Conservation (phyloP, 352 stramenopile genomes). For the Globisporangium echinulatum region DNA sequence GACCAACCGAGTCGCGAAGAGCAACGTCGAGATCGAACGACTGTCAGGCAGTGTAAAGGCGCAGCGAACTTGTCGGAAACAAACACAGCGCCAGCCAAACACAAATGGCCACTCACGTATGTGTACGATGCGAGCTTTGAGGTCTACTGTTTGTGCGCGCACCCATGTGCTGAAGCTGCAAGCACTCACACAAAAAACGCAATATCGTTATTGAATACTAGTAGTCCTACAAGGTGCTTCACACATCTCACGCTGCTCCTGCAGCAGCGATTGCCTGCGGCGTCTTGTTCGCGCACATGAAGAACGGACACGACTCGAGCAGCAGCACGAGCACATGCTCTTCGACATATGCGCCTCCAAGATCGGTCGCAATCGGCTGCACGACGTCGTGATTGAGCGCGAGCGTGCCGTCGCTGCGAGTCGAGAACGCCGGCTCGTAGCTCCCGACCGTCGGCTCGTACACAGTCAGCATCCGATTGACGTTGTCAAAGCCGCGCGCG, state of each 20-base stretch:
- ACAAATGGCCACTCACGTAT: no score
- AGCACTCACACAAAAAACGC: no score
- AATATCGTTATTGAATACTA: no score
- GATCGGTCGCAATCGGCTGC: background rate
- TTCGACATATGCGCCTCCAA: constrained; percentile 8
- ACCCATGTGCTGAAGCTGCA: no score
- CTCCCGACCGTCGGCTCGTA: constrained; percentile 17
- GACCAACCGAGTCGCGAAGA: no score
- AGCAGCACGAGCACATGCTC: constrained; percentile 2
- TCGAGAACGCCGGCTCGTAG: background rate
- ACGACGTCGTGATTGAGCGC: constrained; percentile 6
- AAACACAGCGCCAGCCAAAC: no score
- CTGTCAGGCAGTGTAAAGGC: no score
- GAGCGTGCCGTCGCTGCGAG: background rate
- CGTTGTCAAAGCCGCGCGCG: constrained; percentile 62
- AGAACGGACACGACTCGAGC: constrained; percentile 8
- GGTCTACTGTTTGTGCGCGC: no score
- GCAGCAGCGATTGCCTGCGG: background rate
- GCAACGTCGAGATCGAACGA: no score
- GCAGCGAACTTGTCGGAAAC: no score
- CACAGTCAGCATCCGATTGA: constrained; percentile 50
- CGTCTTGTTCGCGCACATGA: constrained; percentile 6
- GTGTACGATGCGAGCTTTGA: no score
- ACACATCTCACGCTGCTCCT: background rate
- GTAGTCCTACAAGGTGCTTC: no score